Percentiles rank a stretch among this genome's conserved stretches.
Conservation (phyloP, 345 rosid genomes). For the Orychophragmus violaceus region DNA sequence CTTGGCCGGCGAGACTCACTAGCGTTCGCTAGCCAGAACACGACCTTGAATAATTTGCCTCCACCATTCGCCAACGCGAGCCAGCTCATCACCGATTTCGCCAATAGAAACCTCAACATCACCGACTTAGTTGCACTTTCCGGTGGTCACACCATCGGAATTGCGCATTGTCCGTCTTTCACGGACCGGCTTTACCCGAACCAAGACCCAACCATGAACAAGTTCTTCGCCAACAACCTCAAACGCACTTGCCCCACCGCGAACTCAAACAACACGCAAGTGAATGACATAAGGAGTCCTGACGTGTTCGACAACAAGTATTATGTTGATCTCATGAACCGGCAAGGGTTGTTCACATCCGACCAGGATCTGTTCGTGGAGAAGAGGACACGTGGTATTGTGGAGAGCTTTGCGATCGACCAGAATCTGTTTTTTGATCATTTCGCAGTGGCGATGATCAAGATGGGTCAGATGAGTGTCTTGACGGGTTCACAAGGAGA, state of each 20-base stretch:
- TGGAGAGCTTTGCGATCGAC: slow-evolving; percentile 52
- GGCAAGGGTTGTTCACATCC: slow-evolving; percentile 76
- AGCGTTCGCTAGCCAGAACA: slow-evolving; percentile 41
- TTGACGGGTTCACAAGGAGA: slow-evolving; percentile 65
- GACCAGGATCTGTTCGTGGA: slow-evolving; percentile 79
- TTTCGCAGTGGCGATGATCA: slow-evolving; percentile 51
- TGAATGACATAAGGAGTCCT: slow-evolving; percentile 57
- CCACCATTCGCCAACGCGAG: slow-evolving; percentile 37
- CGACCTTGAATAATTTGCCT: slow-evolving; percentile 52
- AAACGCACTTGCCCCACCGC: slow-evolving; percentile 47
- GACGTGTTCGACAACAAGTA: slow-evolving; percentile 77
- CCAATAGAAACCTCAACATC: slow-evolving; percentile 42
- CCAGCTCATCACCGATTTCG: slow-evolving; percentile 39
- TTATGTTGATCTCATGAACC: slow-evolving; percentile 66
- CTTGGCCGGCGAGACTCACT: slow-evolving; percentile 68
- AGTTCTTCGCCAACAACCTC: slow-evolving; percentile 52
- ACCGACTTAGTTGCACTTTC: slow-evolving; percentile 82
- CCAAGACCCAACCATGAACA: slow-evolving; percentile 69
- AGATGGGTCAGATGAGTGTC: slow-evolving; percentile 68
- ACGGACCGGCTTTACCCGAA: slow-evolving; percentile 60
- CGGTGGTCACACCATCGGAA: slow-evolving; percentile 87
- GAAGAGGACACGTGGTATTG: slow-evolving; percentile 49
- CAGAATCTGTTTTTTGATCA: slow-evolving; percentile 57
- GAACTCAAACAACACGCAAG: slow-evolving; percentile 39
- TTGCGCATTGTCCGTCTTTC: slow-evolving; percentile 60